Conservation (phyloP, 1,139 yeast genomes). For the Entelexis sorbosivorans region DNA sequence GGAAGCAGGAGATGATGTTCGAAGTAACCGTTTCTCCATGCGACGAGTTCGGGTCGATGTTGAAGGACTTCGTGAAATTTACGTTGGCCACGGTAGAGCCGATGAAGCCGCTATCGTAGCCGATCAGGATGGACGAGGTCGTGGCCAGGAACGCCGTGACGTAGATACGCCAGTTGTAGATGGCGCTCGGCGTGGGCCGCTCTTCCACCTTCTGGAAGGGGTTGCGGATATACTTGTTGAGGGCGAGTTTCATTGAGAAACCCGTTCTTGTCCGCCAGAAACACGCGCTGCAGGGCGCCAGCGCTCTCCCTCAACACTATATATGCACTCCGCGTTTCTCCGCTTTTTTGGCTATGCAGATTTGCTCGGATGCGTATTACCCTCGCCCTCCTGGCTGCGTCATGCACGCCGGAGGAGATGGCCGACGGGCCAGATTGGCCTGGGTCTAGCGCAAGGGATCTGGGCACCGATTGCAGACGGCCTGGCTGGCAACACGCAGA, state of each 20-base stretch:
- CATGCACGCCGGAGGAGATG: not conserved
- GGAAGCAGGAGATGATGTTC: conserved; percentile 39
- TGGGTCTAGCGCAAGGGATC: not conserved
- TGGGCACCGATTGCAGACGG: not conserved
- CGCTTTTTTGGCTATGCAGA: not conserved
- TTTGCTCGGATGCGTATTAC: not conserved
- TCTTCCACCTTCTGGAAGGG: conserved; percentile 22
- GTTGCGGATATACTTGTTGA: conserved; percentile 5
- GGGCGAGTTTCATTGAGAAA: not conserved
- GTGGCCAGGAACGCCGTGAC: conserved; percentile 25
- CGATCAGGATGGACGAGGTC: conserved; percentile 27
- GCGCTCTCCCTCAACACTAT: not conserved
- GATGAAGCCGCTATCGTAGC: conserved; percentile 40
- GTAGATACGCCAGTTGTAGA: conserved; percentile 28
- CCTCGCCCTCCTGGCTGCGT: not conserved
- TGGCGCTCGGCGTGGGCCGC: conserved; percentile 26
- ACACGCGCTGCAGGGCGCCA: not conserved
- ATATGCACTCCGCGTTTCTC: conserved; percentile 5
- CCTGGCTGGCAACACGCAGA: too few species aligned
- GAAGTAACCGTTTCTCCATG: conserved; percentile 27
- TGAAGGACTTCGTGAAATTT: conserved; percentile 34
- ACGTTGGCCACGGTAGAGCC: conserved; percentile 38
- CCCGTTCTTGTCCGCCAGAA: not conserved
- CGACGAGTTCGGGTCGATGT: conserved; percentile 2
- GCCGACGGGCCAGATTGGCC: not conserved